Evolutionary conservation across 805 yeast genomes (phyloP), one percentile per base, ranked within the genome.

Genomic region (Groenewaldozyma tartarivorans): DNA sequence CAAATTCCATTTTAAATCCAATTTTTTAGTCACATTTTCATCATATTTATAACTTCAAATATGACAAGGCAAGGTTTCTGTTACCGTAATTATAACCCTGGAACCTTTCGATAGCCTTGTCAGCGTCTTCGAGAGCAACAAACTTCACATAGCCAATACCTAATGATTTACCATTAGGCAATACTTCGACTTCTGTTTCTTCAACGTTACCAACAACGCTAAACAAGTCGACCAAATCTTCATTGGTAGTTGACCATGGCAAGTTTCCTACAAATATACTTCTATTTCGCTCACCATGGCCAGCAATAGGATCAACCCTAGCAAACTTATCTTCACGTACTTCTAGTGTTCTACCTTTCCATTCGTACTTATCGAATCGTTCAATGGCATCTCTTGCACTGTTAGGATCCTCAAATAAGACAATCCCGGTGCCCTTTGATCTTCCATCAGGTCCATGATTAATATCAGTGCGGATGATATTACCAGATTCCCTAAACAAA

Each of bases 121-220:
- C 81, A 1, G 96, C 94, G 46, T 74, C 69, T 26, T 74, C 83
- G 22, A 67, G 70, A 41, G 69, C 67, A 45, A 72, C 79, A 56
- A 83, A 84, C 57, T 79, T 74, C 34, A 90, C 87, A 38, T 86
- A 87, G n/a, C 94, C 96, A 48, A 70, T 65, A 22, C 96, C 97
- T 1, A 80, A 68, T 15, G 94, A 77, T 54, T 78, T 72, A 30
- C 90, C 90, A 29, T 63, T 62, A 3, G 67, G 57, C 48, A 71
- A 72, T 52, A 60, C 73, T 58, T 78, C 84, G 46, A 90, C 69
- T 58, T 85, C 94, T 17, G 96, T 95, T 33, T 71, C 71, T 32
- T 62, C 66, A 15, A 90, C 85, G 37, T 72, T 65, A 18, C 95
- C 95, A 41, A 87, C 75, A 29, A 90, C 80, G 57, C 81, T 90